These are phyloP conservation scores for Fusarium sp. DNA, from an alignment of 2,329 filamentous ascomycete species.

Conservation along the genomic window DNA sequence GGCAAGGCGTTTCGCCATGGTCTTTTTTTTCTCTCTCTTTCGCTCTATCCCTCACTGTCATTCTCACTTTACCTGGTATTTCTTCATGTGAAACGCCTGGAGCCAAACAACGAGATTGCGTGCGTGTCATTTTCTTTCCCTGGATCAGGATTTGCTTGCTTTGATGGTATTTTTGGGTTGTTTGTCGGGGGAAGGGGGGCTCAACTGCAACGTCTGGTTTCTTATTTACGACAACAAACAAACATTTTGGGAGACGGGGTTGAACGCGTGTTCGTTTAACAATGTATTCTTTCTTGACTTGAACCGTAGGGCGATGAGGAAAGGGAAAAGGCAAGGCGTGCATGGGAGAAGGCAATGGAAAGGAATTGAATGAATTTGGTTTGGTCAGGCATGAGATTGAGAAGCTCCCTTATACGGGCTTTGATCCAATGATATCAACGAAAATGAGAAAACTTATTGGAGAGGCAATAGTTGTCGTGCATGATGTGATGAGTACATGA, in stretches of 20 bases:
- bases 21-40: slow-evolving; percentile 30
- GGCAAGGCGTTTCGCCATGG: slow-evolving; percentile 36
- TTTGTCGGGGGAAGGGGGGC: slow-evolving; percentile 36
- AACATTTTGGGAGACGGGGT: slow-evolving; percentile 34
- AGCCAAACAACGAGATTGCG: slow-evolving; percentile 35
- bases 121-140: slow-evolving; percentile 37
- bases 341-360: slow-evolving; percentile 33
- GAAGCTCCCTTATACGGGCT: slow-evolving; percentile 28
- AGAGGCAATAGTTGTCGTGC: slow-evolving; percentile 2
- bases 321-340: slow-evolving; percentile 29
- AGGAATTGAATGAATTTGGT: slow-evolving; percentile 27
- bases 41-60: slow-evolving; percentile 20
- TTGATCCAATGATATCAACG: slow-evolving; percentile 41
- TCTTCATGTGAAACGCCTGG: slow-evolving; percentile 19
- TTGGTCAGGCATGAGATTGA: slow-evolving; percentile 38
- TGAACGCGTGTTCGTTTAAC: slow-evolving; percentile 39
- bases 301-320: slow-evolving; percentile 14
- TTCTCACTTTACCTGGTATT: slow-evolving; percentile 29
- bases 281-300: slow-evolving; percentile 41
- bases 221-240: slow-evolving; percentile 26
- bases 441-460: slow-evolving; percentile 35
- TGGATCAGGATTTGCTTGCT: slow-evolving; percentile 38
- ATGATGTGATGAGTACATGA: neutral
- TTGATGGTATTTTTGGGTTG: slow-evolving; percentile 38
- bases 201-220: slow-evolving; percentile 40